Evolutionary conservation across 2,329 filamentous ascomycete genomes (phyloP).

Genomic region (Nigrospora oryzae): DNA sequence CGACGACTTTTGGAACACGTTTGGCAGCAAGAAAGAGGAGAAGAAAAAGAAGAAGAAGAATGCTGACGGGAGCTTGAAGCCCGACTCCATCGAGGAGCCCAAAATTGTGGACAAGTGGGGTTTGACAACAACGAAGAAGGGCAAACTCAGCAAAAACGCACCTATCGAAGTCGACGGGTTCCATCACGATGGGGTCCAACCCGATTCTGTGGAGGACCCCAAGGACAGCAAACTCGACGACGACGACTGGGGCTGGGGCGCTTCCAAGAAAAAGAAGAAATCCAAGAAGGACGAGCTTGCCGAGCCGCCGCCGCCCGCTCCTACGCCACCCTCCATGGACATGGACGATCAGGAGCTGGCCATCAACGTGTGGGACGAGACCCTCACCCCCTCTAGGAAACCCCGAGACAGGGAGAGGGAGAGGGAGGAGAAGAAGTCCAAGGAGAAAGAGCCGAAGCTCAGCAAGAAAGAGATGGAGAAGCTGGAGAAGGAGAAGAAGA

Average conservation of each 20-base stretch:
- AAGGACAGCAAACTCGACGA: conserved; percentile 34
- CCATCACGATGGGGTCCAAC: conserved; percentile 36
- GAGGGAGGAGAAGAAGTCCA: conserved; percentile 32
- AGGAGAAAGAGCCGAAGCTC: conserved; percentile 31
- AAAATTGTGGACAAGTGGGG: conserved; percentile 29
- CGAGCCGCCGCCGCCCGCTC: conserved; percentile 36
- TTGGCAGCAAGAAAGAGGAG: conserved; percentile 8
- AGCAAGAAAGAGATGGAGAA: conserved; percentile 42
- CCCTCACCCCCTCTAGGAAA: conserved; percentile 19
- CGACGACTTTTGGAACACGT: conserved; percentile 13
- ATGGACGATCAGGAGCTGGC: conserved; percentile 30
- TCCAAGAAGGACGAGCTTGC: conserved; percentile 30
- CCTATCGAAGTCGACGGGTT: conserved; percentile 37
- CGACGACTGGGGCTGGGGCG: conserved; percentile 30
- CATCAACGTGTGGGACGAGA: conserved; percentile 23
- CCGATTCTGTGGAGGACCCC: conserved; percentile 34
- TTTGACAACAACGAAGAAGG: conserved; percentile 29
- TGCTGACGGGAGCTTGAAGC: conserved; percentile 24
- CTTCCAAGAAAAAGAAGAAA: conserved; percentile 30
- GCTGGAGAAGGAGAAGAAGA: conserved; percentile 32
- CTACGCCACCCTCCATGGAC: conserved; percentile 38
- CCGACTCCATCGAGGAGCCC: conserved; percentile 33
- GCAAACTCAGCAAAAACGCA: conserved; percentile 43
- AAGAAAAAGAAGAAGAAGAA: conserved; percentile 17
- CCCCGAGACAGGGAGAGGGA: conserved; percentile 34